These are phyloP conservation scores for Entelexis sorbosivorans DNA, from an alignment of 1,139 yeast species.

Conservation along the genomic window DNA sequence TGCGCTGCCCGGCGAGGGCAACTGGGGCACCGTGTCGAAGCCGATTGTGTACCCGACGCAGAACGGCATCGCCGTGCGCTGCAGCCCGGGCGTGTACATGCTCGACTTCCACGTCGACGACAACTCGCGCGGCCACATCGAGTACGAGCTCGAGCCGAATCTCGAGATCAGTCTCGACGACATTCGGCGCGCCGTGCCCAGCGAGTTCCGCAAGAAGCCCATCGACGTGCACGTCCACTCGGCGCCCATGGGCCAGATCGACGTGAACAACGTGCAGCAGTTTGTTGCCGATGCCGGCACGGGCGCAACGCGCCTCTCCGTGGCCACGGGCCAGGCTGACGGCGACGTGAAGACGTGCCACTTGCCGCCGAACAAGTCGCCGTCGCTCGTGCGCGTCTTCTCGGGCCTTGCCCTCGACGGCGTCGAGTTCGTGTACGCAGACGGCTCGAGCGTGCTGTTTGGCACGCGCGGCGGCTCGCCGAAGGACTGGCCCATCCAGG, in stretches of 20 bases:
- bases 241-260: slow-evolving; percentile 26
- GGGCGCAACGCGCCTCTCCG: slow-evolving; percentile 6
- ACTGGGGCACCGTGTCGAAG: slow-evolving; percentile 20
- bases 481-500: slow-evolving; percentile 45
- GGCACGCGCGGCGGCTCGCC: slow-evolving; percentile 55
- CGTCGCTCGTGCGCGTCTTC: slow-evolving; percentile 33
- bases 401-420: slow-evolving; percentile 79
- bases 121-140: slow-evolving; percentile 47
- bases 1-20: slow-evolving; percentile 50
- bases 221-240: slow-evolving; percentile 38
- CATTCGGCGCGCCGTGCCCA: slow-evolving; percentile 37
- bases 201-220: slow-evolving; percentile 30
- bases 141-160: slow-evolving; percentile 45
- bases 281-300: slow-evolving; percentile 8
- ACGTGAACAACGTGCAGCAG: slow-evolving; percentile 27
- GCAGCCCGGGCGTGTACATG: slow-evolving; percentile 55
- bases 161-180: slow-evolving; percentile 42
- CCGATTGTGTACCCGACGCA: slow-evolving; percentile 40
- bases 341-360: slow-evolving; percentile 16
- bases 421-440: slow-evolving; percentile 34
- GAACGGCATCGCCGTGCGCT: slow-evolving; percentile 41
- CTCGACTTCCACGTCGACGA: slow-evolving; percentile 57
- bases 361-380: slow-evolving; percentile 17
- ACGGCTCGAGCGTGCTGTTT: slow-evolving; percentile 34
- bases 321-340: slow-evolving; percentile 18